Conservation (phyloP, 2,329 filamentous ascomycete genomes). For the Paecilomyces fulvus region DNA sequence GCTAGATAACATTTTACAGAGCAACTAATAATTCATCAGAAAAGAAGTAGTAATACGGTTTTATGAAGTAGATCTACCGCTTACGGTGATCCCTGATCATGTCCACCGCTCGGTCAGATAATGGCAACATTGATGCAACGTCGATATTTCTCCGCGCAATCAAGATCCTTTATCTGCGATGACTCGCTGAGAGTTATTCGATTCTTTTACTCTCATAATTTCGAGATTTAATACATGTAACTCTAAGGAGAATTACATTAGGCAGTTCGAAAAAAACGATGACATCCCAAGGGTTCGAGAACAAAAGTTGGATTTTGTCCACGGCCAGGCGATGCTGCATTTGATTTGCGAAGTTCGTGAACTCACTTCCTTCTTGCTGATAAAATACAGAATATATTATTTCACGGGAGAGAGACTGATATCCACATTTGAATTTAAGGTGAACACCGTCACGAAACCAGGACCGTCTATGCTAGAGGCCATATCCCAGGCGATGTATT, state of each 20-base stretch:
- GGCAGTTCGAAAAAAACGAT: neutral
- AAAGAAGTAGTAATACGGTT: too few species aligned
- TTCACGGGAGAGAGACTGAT: neutral
- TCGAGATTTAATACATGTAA: neutral
- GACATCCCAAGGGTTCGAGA: neutral
- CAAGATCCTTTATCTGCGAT: too few species aligned
- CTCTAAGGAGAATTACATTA: neutral
- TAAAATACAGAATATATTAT: neutral
- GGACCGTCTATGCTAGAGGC: constrained; percentile 74
- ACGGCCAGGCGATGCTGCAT: neutral
- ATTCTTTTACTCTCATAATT: too few species aligned
- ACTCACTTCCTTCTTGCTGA: neutral
- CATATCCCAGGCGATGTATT: constrained; percentile 71
- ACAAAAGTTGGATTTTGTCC: neutral
- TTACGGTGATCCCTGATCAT: too few species aligned
- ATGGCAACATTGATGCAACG: too few species aligned
- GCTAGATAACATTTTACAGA: too few species aligned
- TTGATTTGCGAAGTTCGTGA: neutral
- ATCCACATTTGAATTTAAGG: constrained; percentile 28
- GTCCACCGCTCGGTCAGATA: too few species aligned
- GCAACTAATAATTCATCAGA: too few species aligned
- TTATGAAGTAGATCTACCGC: too few species aligned
- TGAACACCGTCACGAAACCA: constrained; percentile 68
- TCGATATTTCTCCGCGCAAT: too few species aligned
- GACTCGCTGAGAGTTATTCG: too few species aligned